Evolutionary conservation across 2,329 filamentous ascomycete species (phyloP).

Genomic region (Alternaria sp.): DNA sequence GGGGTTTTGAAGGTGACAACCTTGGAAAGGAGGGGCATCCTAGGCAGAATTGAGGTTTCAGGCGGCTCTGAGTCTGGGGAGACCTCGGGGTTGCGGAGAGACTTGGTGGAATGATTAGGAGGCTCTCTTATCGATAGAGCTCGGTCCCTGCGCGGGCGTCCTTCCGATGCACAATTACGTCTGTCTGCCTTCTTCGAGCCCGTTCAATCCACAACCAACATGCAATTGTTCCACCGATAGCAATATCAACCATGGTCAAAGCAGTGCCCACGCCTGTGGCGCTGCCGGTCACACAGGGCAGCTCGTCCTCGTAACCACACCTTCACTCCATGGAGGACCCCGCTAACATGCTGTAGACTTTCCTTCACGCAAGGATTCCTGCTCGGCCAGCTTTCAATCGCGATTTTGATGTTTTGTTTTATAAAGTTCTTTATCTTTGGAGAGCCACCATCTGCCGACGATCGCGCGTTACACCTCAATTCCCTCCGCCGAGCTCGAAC

Average conservation of each 20-base stretch:
- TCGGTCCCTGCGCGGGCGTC: constrained; percentile 13
- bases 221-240: constrained; percentile 14
- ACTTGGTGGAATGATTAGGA: constrained; percentile 16
- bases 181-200: background rate
- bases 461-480: constrained; percentile 77
- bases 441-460: constrained; percentile 84
- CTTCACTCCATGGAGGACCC: constrained; percentile 17
- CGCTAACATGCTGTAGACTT: constrained; percentile 62
- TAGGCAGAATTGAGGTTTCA: constrained; percentile 4
- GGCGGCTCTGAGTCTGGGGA: constrained; percentile 1
- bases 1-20: constrained; percentile 25
- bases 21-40: constrained; percentile 27
- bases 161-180: constrained; percentile 17
- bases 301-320: constrained; percentile 26
- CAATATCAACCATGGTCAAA: constrained; percentile 25
- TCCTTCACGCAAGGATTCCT: constrained; percentile 95
- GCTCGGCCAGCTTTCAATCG: constrained; percentile 90
- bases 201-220: constrained; percentile 10
- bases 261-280: constrained; percentile 23
- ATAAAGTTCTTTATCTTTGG: constrained; percentile 99
- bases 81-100: constrained; percentile 8
- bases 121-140: constrained; percentile 11
- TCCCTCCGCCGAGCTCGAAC: constrained; percentile 78
- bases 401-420: constrained; percentile 89
- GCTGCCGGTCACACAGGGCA: constrained; percentile 27